A percentile compares a stretch with the other conserved stretches of the same genome.
Conservation (phyloP, 2,329 filamentous ascomycete genomes). For the Penicillium sp. region DNA sequence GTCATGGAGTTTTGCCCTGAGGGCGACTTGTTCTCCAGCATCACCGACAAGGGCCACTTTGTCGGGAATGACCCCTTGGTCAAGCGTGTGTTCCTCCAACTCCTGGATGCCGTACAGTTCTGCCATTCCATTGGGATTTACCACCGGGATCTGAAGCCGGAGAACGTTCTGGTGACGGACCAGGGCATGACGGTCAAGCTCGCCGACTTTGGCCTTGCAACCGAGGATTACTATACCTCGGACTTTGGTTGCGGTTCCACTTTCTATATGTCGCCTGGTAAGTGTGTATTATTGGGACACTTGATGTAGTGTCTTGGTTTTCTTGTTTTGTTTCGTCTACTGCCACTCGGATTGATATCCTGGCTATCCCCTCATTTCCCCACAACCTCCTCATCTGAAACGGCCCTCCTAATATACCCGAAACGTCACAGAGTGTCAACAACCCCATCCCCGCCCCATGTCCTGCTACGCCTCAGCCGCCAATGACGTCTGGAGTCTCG, state of each 20-base stretch:
- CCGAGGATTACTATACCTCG: slow-evolving; percentile 78
- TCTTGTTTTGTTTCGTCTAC: not conserved
- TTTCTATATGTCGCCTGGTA: slow-evolving; percentile 99
- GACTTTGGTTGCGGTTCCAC: slow-evolving; percentile 98
- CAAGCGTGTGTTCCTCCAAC: slow-evolving; percentile 88
- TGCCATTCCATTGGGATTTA: slow-evolving; percentile 95
- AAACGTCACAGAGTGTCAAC: slow-evolving; percentile 82
- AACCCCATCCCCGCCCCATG: slow-evolving; percentile 70
- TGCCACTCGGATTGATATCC: not conserved
- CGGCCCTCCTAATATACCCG: slow-evolving; percentile 28
- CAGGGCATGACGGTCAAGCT: slow-evolving; percentile 89
- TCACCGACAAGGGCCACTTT: slow-evolving; percentile 92
- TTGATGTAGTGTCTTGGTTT: slow-evolving; percentile 9
- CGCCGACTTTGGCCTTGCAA: slow-evolving; percentile 96
- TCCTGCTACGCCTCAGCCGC: slow-evolving; percentile 87
- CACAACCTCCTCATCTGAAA: slow-evolving; percentile 9
- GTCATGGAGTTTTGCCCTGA: slow-evolving; percentile 97
- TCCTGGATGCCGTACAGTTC: slow-evolving; percentile 93
- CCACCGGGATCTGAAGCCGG: slow-evolving; percentile 96
- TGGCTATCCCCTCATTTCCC: not conserved
- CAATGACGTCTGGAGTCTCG: slow-evolving; percentile 98
- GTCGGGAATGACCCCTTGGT: slow-evolving; percentile 89
- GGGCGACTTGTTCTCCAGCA: slow-evolving; percentile 95
- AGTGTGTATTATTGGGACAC: slow-evolving; percentile 43
- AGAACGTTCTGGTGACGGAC: slow-evolving; percentile 94